Conservation (phyloP, 2,329 filamentous ascomycete genomes). For the Pseudogymnoascus sp. region DNA sequence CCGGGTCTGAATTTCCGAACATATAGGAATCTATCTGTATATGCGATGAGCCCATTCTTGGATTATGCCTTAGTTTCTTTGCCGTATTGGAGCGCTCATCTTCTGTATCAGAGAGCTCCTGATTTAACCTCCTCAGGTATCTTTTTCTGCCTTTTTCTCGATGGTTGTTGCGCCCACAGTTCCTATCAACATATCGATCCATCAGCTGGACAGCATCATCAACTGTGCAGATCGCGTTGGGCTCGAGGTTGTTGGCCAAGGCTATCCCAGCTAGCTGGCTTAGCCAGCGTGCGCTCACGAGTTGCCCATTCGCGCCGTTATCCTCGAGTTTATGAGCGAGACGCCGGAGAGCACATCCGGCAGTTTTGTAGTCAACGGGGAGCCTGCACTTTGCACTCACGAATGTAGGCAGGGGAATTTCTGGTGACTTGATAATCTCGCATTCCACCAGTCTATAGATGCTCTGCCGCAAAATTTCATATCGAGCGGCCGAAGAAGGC, state of each 20-base stretch:
- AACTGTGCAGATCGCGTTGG: neutral
- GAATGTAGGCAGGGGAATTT: too few relatives aligned
- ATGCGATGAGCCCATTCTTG: neutral
- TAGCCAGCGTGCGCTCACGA: neutral
- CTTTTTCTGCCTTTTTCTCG: too few relatives aligned
- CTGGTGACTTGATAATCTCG: too few relatives aligned
- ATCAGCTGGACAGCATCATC: neutral
- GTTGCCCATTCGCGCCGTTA: neutral
- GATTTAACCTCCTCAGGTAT: neutral
- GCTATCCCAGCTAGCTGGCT: neutral
- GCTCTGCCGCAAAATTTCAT: slow-evolving; percentile 22
- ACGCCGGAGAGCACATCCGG: neutral
- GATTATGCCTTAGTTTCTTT: neutral
- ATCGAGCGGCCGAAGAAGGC: slow-evolving; percentile 20
- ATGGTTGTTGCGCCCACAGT: too few relatives aligned
- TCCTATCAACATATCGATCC: neutral
- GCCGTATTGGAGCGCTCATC: neutral
- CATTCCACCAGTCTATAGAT: slow-evolving; percentile 21
- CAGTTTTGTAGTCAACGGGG: neutral
- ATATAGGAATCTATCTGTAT: neutral
- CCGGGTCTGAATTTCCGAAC: neutral
- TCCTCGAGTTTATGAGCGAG: neutral
- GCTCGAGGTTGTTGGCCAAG: neutral
- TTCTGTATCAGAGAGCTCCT: neutral
- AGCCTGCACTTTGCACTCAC: neutral